A percentile compares a stretch with the other conserved stretches of the same genome.
phyloP scores from a whole-genome alignment of 2,329 filamentous ascomycete genomes.

The Diplodia mutila region DNA sequence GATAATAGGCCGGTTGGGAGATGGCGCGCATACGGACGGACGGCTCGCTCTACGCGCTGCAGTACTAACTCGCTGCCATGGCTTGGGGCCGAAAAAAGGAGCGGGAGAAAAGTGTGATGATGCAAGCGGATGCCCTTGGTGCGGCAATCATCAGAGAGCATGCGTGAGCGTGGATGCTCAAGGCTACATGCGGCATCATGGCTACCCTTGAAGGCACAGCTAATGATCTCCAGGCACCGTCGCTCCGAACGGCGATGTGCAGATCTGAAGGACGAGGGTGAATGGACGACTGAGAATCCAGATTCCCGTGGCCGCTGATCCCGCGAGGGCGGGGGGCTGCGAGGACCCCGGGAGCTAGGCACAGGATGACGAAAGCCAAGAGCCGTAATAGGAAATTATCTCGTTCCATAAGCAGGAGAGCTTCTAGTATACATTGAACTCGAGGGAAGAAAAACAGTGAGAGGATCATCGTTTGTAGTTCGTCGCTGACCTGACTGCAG shows the following conservation, averaged over 20 bases:
- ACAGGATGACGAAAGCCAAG: slow-evolving; percentile 22
- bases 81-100: neutral
- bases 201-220: neutral
- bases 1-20: neutral
- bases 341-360: slow-evolving; percentile 6
- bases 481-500: slow-evolving; percentile 1
- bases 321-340: slow-evolving; percentile 4
- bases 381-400: slow-evolving; percentile 21
- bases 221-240: slow-evolving; percentile 8
- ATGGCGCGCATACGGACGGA: neutral
- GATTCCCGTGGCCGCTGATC: slow-evolving; percentile 11
- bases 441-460: neutral
- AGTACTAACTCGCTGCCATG: neutral
- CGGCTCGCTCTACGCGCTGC: neutral
- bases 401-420: slow-evolving; percentile 16
- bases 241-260: neutral
- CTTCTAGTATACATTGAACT: slow-evolving; percentile 22
- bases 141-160: neutral
- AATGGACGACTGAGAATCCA: neutral
- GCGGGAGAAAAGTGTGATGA: neutral
- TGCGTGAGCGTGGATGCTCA: neutral
- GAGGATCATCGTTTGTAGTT: slow-evolving; percentile 18
- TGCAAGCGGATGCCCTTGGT: neutral
- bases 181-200: neutral
- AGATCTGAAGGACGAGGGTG: slow-evolving; percentile 9